A percentile compares a stretch with the other conserved stretches of the same genome.
phyloP scores from a whole-genome alignment of 2,329 filamentous ascomycete genomes.

The Tolypocladium sp. region DNA sequence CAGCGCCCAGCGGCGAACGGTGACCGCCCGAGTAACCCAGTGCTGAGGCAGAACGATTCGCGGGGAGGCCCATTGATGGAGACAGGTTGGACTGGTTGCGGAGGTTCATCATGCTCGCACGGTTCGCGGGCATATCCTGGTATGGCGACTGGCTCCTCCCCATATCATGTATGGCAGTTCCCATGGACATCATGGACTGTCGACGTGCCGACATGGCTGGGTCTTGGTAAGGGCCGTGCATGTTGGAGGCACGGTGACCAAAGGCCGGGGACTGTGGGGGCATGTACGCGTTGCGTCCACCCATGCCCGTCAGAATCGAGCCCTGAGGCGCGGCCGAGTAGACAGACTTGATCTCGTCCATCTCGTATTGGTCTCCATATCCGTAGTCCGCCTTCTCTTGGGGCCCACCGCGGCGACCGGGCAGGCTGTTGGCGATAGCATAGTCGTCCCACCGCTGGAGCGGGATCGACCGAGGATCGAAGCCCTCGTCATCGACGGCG shows the following conservation, averaged over 20 bases:
- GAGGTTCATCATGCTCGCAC: constrained; percentile 54
- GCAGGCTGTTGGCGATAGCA: constrained; percentile 74
- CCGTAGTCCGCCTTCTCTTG: constrained; percentile 54
- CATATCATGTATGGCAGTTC: constrained; percentile 33
- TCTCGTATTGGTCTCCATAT: constrained; percentile 78
- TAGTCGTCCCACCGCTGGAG: constrained; percentile 98
- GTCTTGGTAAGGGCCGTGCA: constrained; percentile 38
- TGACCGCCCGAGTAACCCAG: constrained; percentile 39
- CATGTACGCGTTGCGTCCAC: constrained; percentile 64
- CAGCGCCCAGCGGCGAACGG: constrained; percentile 33
- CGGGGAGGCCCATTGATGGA: constrained; percentile 26
- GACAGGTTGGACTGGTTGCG: constrained; percentile 39
- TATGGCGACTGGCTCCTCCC: constrained; percentile 47
- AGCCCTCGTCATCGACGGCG: constrained; percentile 73
- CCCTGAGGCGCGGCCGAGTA: constrained; percentile 88
- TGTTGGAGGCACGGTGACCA: constrained; percentile 41
- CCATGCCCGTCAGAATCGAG: constrained; percentile 81
- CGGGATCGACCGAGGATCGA: constrained; percentile 87
- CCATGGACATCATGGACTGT: constrained; percentile 64
- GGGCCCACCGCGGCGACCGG: constrained; percentile 72
- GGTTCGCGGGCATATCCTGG: constrained; percentile 42
- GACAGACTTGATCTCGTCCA: constrained; percentile 96
- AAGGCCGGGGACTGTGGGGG: constrained; percentile 74
- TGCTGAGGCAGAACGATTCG: constrained; percentile 31
- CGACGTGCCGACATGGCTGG: constrained; percentile 47